Conservation (phyloP, 371 early-diverging fungal genomes). For the Mortierella sp. region DNA sequence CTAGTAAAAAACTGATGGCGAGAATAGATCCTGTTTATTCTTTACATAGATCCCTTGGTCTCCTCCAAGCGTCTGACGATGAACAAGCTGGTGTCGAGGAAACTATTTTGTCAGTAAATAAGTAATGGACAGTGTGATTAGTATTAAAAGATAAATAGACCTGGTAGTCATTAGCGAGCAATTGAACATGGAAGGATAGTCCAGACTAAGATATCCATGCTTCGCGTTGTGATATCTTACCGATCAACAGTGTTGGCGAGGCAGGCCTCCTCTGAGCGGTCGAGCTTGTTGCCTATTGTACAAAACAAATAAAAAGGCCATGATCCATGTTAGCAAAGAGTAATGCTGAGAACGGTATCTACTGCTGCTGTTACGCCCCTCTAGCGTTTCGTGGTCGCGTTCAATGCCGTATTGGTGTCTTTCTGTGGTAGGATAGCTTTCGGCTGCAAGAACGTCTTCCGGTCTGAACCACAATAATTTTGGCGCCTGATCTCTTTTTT, state of each 20-base stretch:
- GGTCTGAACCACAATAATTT: background rate
- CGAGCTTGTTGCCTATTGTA: slow-evolving; percentile 70
- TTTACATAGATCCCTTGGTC: slow-evolving; percentile 62
- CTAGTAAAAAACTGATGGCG: background rate
- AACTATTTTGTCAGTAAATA: slow-evolving; percentile 46
- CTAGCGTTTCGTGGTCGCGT: background rate
- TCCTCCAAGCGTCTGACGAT: slow-evolving; percentile 79
- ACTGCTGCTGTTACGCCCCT: background rate
- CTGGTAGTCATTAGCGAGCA: background rate
- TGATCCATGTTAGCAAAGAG: background rate
- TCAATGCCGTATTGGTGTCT: background rate
- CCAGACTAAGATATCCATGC: background rate
- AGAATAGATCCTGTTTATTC: slow-evolving; percentile 2
- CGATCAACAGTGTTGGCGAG: slow-evolving; percentile 88
- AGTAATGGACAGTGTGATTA: background rate
- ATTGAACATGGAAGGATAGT: background rate
- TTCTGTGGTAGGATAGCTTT: background rate
- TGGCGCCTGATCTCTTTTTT: slow-evolving; percentile 12
- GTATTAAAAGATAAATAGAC: background rate
- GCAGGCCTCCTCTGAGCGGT: slow-evolving; percentile 78
- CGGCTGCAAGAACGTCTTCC: background rate
- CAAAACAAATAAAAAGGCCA: background rate
- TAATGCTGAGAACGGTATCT: background rate
- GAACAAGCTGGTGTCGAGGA: slow-evolving; percentile 82
- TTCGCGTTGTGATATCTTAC: slow-evolving; percentile 13